Conservation (phyloP, 1,139 yeast genomes). For the Lodderomyces metapsilosis region DNA sequence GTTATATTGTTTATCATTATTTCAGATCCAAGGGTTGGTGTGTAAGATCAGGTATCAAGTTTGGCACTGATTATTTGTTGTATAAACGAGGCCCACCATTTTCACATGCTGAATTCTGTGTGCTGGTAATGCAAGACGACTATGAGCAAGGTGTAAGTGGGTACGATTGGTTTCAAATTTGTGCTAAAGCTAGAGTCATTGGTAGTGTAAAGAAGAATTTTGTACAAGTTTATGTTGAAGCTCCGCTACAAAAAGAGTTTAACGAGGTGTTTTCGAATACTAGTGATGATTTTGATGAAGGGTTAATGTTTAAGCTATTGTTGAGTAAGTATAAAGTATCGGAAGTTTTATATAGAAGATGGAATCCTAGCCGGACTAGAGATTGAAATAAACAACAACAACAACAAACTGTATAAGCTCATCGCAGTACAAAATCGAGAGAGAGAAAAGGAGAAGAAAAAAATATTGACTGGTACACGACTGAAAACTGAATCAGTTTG, state of each 20-base stretch:
- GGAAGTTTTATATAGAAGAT: constrained; percentile 70
- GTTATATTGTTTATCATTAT: constrained; percentile 80
- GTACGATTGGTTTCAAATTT: constrained; percentile 58
- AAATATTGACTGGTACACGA: neutral
- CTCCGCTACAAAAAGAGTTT: constrained; percentile 39
- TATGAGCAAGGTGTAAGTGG: constrained; percentile 16
- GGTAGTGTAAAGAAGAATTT: constrained; percentile 84
- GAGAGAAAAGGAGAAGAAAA: neutral
- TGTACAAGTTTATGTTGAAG: constrained; percentile 64
- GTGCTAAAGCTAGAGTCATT: constrained; percentile 74
- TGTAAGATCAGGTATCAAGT: constrained; percentile 85
- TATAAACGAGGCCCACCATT: constrained; percentile 95
- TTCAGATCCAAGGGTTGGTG: constrained; percentile 94
- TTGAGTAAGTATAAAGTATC: constrained; percentile 48
- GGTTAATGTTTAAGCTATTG: constrained; percentile 26
- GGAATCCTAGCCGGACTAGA: constrained; percentile 83
- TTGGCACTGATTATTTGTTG: constrained; percentile 78
- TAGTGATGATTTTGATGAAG: constrained; percentile 15
- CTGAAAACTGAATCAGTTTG: no score
- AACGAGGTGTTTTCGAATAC: constrained; percentile 19
- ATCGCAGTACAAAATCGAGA: neutral
- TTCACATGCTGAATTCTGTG: constrained; percentile 86
- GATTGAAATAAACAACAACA: constrained; percentile 40
- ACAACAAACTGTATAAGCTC: neutral
- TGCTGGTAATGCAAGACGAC: constrained; percentile 45